These are phyloP conservation scores for Phytophthora fragariaefolia DNA, from an alignment of 352 stramenopile genomes.

Conservation along the genomic window DNA sequence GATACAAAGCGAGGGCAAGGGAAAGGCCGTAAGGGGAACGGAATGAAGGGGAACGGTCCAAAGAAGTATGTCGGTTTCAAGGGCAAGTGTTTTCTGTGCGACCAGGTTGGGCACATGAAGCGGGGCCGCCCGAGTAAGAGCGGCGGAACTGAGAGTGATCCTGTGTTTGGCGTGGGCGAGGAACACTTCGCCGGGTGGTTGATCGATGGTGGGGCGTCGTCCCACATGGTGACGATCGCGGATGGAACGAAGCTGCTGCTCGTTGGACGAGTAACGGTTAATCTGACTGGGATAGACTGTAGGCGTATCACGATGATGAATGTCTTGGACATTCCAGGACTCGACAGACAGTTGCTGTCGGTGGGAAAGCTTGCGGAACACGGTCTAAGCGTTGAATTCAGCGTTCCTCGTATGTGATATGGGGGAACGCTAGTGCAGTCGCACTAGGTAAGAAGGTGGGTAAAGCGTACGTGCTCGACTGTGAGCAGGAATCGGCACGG, in stretches of 20 bases:
- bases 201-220: conserved; percentile 21
- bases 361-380: conserved; percentile 24
- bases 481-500: conserved; percentile 15
- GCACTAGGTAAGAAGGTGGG: conserved; percentile 8
- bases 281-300: conserved; percentile 4
- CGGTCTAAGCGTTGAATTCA: conserved; percentile 22
- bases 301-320: conserved; percentile 12
- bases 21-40: conserved; percentile 15
- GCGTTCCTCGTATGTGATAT: conserved; percentile 13
- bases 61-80: conserved; percentile 19
- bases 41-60: conserved; percentile 4
- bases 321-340: conserved; percentile 26
- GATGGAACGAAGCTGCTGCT: conserved; percentile 19
- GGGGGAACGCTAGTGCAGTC: conserved; percentile 1
- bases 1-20: conserved; percentile 1
- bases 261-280: conserved; percentile 10
- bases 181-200: conserved; percentile 2
- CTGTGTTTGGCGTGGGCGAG: conserved; percentile 3
- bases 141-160: background rate
- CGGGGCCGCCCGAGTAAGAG: background rate
- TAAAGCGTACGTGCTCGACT: conserved; percentile 24
- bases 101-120: conserved; percentile 6
- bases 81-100: conserved; percentile 26
- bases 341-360: conserved; percentile 30
- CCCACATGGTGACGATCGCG: conserved; percentile 31